A percentile compares a stretch with the other conserved stretches of the same genome.
Conservation (phyloP, 148 eudicot genomes). For the Rhododendron mucronatum region DNA sequence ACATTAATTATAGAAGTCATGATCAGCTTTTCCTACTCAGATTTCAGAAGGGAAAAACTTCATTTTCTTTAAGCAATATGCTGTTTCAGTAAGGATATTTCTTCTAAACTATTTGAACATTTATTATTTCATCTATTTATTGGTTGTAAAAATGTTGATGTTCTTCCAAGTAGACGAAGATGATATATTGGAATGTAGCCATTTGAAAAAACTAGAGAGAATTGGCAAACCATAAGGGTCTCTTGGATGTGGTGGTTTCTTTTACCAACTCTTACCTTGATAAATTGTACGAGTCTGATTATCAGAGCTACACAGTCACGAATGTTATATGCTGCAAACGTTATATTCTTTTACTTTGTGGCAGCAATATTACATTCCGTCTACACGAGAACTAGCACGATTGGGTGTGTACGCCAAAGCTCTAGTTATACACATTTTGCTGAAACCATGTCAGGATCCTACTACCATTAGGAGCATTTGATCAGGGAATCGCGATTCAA, state of each 20-base stretch:
- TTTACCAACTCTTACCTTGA: neutral
- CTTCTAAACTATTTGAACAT: neutral
- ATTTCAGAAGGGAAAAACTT: too few species aligned
- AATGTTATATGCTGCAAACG: neutral
- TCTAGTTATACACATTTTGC: conserved; percentile 56
- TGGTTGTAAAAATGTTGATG: neutral
- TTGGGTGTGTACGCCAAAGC: conserved; percentile 46
- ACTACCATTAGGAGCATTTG: conserved; percentile 55
- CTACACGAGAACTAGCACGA: conserved; percentile 60
- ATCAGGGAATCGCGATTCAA: conserved; percentile 43
- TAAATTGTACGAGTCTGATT: neutral
- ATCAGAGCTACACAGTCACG: neutral
- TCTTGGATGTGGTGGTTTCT: neutral
- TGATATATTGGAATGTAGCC: neutral
- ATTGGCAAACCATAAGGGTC: neutral
- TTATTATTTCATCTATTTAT: neutral
- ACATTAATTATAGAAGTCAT: neutral
- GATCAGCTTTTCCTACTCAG: neutral
- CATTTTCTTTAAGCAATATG: too few species aligned
- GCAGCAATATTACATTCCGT: conserved; percentile 56
- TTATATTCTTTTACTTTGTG: neutral
- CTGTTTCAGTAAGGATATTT: too few species aligned
- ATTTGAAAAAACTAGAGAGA: neutral
- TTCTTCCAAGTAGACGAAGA: neutral
- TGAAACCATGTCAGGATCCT: conserved; percentile 57